Evolutionary conservation across 2,329 filamentous ascomycete species (phyloP).

Genomic region (Pseudodiploospora longispora): DNA sequence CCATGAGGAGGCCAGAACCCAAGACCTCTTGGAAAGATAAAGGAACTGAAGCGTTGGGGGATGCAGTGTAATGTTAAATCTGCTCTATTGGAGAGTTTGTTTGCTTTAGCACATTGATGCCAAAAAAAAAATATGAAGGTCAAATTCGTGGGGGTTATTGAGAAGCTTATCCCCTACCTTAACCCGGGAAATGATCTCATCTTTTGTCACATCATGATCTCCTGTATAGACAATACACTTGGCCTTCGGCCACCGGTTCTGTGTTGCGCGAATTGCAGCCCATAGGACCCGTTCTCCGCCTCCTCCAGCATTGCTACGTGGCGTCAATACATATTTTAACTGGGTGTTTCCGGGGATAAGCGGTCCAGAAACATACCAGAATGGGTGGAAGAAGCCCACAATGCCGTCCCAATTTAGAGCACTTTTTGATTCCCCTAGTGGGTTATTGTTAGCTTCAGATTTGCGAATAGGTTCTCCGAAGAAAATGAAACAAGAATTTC

Average conservation of each 20-base stretch:
- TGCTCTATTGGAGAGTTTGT: conserved; percentile 41
- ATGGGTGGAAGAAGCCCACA: conserved; percentile 95
- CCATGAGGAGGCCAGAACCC: conserved; percentile 80
- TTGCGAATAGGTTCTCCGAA: conserved; percentile 24
- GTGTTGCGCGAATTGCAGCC: conserved; percentile 88
- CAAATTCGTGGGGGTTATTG: neutral
- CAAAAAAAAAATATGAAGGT: conserved; percentile 8
- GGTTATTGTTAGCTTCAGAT: conserved; percentile 60
- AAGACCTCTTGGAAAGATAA: conserved; percentile 81
- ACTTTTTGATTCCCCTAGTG: conserved; percentile 27
- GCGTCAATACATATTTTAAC: conserved; percentile 3
- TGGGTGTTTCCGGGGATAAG: neutral
- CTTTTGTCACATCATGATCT: conserved; percentile 80
- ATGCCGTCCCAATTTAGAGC: conserved; percentile 68
- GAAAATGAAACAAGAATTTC: conserved; percentile 22
- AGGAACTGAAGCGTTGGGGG: conserved; percentile 77
- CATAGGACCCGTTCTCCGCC: conserved; percentile 94
- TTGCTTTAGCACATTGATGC: conserved; percentile 1
- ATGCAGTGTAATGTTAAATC: conserved; percentile 89
- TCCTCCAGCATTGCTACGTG: conserved; percentile 76
- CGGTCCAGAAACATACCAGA: conserved; percentile 57
- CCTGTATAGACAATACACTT: conserved; percentile 93
- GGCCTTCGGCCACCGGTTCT: conserved; percentile 78
- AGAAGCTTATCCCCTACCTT: conserved; percentile 40
- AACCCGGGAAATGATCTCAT: conserved; percentile 68